A percentile compares a stretch with the other conserved stretches of the same genome.
Conservation (phyloP, 345 rosid genomes). For the Eutrema heterophyllum region DNA sequence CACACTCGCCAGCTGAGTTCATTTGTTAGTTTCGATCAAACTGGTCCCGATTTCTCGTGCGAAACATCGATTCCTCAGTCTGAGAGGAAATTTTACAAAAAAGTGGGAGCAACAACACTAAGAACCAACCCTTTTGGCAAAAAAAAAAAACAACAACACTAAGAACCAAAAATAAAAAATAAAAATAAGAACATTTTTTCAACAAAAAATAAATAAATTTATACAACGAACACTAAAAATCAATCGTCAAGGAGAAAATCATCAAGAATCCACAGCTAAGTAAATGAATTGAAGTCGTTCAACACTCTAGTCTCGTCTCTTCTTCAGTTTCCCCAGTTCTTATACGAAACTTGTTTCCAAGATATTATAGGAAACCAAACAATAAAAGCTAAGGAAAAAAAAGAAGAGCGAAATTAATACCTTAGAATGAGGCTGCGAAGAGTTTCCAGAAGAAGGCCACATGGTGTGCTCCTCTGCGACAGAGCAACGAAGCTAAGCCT, state of each 20-base stretch:
- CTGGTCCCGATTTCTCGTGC: neutral
- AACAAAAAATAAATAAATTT: neutral
- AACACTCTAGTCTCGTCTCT: neutral
- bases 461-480: neutral
- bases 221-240: neutral
- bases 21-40: neutral
- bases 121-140: neutral
- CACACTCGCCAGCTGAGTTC: neutral
- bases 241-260: neutral
- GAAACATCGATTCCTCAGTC: neutral
- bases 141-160: neutral
- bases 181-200: neutral
- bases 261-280: neutral
- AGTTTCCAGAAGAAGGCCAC: conserved; percentile 31
- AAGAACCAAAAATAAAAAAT: neutral
- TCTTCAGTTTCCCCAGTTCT: neutral
- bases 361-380: neutral
- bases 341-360: neutral
- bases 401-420: neutral
- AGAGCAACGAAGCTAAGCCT: conserved; percentile 2
- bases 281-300: neutral
- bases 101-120: neutral
- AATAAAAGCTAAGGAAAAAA: neutral
- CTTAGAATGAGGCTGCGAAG: conserved; percentile 29
- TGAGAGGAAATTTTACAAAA: neutral